Base-by-base conservation (phyloP, 2,329 filamentous ascomycete species). In the Samsoniella hepiali region DNA sequence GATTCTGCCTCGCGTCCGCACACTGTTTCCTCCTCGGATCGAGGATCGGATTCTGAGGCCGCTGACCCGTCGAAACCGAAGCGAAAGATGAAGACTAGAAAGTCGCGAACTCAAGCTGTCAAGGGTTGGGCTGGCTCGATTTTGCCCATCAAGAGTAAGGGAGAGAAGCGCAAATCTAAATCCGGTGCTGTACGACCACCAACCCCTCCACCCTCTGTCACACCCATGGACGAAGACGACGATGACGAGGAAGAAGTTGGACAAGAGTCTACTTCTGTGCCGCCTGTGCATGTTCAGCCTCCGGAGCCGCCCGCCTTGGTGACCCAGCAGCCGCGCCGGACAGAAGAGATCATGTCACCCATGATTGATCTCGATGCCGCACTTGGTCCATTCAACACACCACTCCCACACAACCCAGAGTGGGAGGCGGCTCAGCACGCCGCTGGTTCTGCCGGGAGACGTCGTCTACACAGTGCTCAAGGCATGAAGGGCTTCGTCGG, bases 341-440 rank as follows among this genome's bases (percentile, higher is more conserved):
- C 67, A 3, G 85, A 88, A 54, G 91, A 96, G 64, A 74, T 84
- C 3, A 83, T 88, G 59, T 91, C 88, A 71, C 88, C 91, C 8
- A 89, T 97, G 74, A 96, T 99, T 67, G 95, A 99, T 74, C 80
- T 99, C 49, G 95, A 99, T 77, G 94, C 93, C 22, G 95, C 94
- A 32, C 82, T 98, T 1, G 93, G 93, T 1, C 93, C 94, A 0
- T 96, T 97, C 75, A 95, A 96, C 70, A 96, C 93, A 0, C 90
- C 91, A 32, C 79, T 87, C 2, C 80, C 79, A 38, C 81, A 81
- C 11, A 88, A 87, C 64, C 79, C 84, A 2, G 86, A 88, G 65
- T 90, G 88, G 82, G 87, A 89, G 65, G 85, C 86, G 2, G 88
- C 87, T 8, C 86, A 90, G 67, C 80, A 80, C 64, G 81, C 82